phyloP scores from a whole-genome alignment of 805 yeast genomes.

The Zygosaccharomyces kombuchaensis region DNA sequence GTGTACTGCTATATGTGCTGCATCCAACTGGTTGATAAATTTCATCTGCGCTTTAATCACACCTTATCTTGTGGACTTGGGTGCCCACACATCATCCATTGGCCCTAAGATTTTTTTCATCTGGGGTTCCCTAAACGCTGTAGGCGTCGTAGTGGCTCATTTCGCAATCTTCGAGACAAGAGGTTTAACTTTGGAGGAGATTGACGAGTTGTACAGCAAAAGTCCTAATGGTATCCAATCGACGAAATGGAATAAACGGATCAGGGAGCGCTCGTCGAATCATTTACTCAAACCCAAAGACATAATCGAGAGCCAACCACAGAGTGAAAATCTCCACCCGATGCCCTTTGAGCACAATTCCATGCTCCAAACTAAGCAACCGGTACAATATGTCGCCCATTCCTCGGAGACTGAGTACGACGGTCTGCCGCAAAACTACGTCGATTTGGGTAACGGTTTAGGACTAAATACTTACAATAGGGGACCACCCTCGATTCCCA shows the following conservation, averaged over 20 bases:
- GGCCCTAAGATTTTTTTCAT: constrained; percentile 72
- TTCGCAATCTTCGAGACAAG: constrained; percentile 73
- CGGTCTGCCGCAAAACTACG: constrained; percentile 17
- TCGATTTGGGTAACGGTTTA: constrained; percentile 36
- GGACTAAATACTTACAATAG: constrained; percentile 35
- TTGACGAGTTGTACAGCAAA: constrained; percentile 65
- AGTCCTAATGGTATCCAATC: constrained; percentile 56
- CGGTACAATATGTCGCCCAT: background rate
- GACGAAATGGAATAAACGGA: constrained; percentile 37
- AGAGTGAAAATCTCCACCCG: constrained; percentile 1
- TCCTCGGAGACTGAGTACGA: constrained; percentile 13
- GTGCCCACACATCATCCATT: constrained; percentile 59
- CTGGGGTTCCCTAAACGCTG: constrained; percentile 69
- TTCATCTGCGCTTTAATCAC: constrained; percentile 70
- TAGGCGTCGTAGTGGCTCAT: constrained; percentile 58
- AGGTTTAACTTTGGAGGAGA: constrained; percentile 75
- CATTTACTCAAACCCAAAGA: constrained; percentile 4
- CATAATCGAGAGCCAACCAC: constrained; percentile 6
- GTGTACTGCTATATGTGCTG: constrained; percentile 70
- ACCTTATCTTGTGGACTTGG: constrained; percentile 69
- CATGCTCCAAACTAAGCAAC: background rate
- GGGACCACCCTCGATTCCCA: constrained; percentile 39
- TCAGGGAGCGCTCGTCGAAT: constrained; percentile 16
- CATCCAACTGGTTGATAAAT: constrained; percentile 77
- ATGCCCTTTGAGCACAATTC: background rate